Percentiles rank a stretch among this genome's conserved stretches.
phyloP scores from a whole-genome alignment of 805 yeast species.

The Sugiyamaella valdiviana region DNA sequence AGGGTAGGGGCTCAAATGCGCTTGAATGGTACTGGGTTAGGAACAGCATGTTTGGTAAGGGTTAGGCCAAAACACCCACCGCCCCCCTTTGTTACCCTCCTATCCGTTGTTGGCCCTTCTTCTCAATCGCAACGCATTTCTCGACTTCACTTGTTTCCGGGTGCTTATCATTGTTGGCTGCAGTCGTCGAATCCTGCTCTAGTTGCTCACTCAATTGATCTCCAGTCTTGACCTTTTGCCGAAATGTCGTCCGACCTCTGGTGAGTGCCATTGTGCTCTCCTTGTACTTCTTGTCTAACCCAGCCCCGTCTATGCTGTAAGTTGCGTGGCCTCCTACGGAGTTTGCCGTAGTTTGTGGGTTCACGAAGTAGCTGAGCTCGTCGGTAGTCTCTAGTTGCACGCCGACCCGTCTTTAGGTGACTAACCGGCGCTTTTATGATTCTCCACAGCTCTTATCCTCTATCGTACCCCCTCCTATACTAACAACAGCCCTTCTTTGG shows the following conservation, averaged over 20 bases:
- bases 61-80: no score
- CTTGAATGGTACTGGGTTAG: no score
- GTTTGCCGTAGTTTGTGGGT: no score
- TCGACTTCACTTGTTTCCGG: background rate
- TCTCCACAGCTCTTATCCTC: constrained; percentile 3
- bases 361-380: no score
- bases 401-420: no score
- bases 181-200: background rate
- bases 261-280: constrained; percentile 38
- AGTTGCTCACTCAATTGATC: background rate
- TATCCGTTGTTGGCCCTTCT: background rate
- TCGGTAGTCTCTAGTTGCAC: no score
- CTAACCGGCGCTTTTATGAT: no score
- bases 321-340: no score
- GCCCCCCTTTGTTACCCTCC: background rate
- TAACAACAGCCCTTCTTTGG: constrained; percentile 83
- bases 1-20: background rate
- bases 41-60: no score
- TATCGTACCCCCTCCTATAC: background rate
- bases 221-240: background rate
- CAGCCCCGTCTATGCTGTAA: constrained; percentile 68
- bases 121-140: background rate
- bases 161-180: background rate
- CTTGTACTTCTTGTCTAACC: constrained; percentile 10
- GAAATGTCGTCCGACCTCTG: constrained; percentile 71